Evolutionary conservation across 225 moss, liverwort and hornwort species (phyloP), one percentile per base, ranked within the genome.

Genomic region (Sphagnum tenellum): DNA sequence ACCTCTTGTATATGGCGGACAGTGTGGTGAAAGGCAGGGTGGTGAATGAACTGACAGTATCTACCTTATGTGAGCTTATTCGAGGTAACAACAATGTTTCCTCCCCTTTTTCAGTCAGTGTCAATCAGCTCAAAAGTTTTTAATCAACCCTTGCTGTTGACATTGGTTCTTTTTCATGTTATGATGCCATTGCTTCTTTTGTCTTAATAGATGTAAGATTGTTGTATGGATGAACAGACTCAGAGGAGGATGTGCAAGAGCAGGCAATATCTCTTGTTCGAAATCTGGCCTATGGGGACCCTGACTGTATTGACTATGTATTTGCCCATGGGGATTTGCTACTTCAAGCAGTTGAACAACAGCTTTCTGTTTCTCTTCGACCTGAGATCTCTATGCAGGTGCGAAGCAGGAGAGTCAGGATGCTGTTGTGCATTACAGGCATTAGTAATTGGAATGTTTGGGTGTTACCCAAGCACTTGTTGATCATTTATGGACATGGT

Each of bases 181-280:
- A 50, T 55, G 56, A 44, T 55, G 46, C 55, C 49, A 14, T 8
- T 60, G 4, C 12, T 59, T 45, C 29, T 29, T 0, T 29, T 29
- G 29, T 29, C 1, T 29, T 29, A 29, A 29, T 29, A 29, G 29
- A 1, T 29, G 29, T 29, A 29, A 29, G 29, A 29, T 29, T 52
- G 45, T 53, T 54, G 12, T 29, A 56, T 63, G 55, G 45, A 60
- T 69, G 69, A 29, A 69, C 81, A 98, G 96, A 98, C 70, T 62
- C 90, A n/a, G 89, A 92, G 72, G 92, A 86, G 73, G 88, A 81
- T 70, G 92, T 98, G 53, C 88, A 90, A 64, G 96, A 98, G 83
- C 96, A 98, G 76, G 90, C 92, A 44, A 82, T 93, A 69, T 85
- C 90, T 45, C 79, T 98, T 55, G 81, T 87, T 74, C 88, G 87